Conservation (phyloP, 208 protist species). For the Entamoeba dispar region DNA sequence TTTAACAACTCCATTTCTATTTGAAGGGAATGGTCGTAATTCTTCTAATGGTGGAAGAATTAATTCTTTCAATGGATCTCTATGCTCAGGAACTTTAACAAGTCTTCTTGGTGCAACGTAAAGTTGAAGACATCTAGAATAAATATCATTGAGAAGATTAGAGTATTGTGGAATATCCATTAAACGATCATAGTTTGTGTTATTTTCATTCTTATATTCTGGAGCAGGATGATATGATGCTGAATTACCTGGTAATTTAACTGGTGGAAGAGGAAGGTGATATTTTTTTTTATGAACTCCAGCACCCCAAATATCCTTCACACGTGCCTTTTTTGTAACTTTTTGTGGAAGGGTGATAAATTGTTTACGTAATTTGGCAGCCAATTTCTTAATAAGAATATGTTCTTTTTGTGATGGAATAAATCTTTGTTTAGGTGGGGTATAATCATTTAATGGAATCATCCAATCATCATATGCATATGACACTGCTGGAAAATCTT, state of each 20-base stretch:
- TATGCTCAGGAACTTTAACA: not conserved
- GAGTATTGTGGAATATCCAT: conserved; percentile 7
- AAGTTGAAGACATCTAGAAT: conserved; percentile 8
- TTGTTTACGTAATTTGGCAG: not conserved
- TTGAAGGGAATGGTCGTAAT: not conserved
- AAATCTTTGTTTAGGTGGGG: not conserved
- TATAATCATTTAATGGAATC: not conserved
- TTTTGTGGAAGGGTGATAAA: not conserved
- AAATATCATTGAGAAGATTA: not conserved
- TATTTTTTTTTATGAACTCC: no score
- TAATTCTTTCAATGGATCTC: not conserved
- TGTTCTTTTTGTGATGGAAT: not conserved
- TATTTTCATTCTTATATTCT: conserved; percentile 11
- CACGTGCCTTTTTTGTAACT: not conserved
- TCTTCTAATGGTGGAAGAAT: not conserved
- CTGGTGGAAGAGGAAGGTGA: not conserved
- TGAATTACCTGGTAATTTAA: not conserved
- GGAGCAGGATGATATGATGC: conserved; percentile 17
- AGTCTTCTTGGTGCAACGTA: conserved; percentile 2
- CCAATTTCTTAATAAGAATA: not conserved
- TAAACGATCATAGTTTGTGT: not conserved
- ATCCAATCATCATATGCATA: not conserved
- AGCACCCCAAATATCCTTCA: not conserved
- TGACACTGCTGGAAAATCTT: not conserved
- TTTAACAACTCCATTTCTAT: not conserved